A percentile compares a stretch with the other conserved stretches of the same genome.
These are phyloP conservation scores for Scheffersomyces illinoinensis DNA, from an alignment of 1,139 yeast species.

Conservation along the genomic window DNA sequence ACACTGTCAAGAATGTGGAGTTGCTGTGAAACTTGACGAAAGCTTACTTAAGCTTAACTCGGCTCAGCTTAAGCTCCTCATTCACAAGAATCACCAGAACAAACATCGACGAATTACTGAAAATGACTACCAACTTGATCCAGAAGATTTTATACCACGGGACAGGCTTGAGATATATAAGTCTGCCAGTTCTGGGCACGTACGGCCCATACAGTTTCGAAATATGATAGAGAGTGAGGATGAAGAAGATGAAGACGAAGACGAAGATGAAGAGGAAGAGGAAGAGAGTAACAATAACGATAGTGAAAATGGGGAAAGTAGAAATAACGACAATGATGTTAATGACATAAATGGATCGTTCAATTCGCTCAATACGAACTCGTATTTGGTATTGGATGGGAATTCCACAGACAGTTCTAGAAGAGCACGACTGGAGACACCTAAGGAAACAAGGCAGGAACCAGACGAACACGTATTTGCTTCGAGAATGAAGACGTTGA, in stretches of 20 bases:
- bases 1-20: slow-evolving; percentile 37
- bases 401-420: slow-evolving; percentile 9
- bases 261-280: slow-evolving; percentile 13
- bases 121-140: slow-evolving; percentile 18
- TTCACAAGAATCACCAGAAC: slow-evolving; percentile 18
- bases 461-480: slow-evolving; percentile 11
- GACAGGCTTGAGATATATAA: slow-evolving; percentile 33
- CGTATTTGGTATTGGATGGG: slow-evolving; percentile 35
- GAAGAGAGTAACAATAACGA: slow-evolving; percentile 7
- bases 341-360: slow-evolving; percentile 4
- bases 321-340: neutral
- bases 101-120: slow-evolving; percentile 12
- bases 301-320: slow-evolving; percentile 1
- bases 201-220: slow-evolving; percentile 17
- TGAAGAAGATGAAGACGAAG: slow-evolving; percentile 18
- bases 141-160: slow-evolving; percentile 31
- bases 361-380: slow-evolving; percentile 23
- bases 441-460: neutral
- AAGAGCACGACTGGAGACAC: slow-evolving; percentile 1
- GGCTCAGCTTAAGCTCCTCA: slow-evolving; percentile 35
- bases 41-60: slow-evolving; percentile 30
- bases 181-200: slow-evolving; percentile 12
- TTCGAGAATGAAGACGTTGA: slow-evolving; percentile 21
- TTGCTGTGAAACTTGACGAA: slow-evolving; percentile 30
- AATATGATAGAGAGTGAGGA: slow-evolving; percentile 17